A percentile compares a stretch with the other conserved stretches of the same genome.
Conservation (phyloP, 2,329 filamentous ascomycete species). For the Alternaria novae-zelandiae region DNA sequence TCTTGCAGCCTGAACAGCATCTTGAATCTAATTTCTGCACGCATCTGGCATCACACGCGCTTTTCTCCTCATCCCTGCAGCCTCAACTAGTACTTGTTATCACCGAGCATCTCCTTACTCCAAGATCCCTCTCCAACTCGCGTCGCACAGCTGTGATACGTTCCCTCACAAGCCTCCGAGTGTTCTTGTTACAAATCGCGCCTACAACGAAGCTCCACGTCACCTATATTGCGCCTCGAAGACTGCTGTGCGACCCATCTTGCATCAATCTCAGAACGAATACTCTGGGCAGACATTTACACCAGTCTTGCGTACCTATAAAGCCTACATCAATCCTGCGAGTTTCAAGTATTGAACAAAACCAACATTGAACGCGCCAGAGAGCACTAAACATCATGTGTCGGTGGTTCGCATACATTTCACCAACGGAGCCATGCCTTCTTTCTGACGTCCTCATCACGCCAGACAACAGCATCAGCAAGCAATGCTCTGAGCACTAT, state of each 20-base stretch:
- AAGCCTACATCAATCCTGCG: not conserved
- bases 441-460: constrained; percentile 62
- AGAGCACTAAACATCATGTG: constrained; percentile 43
- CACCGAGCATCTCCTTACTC: not conserved
- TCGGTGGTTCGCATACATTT: constrained; percentile 65
- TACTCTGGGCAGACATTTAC: not conserved
- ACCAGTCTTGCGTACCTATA: not conserved
- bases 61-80: not conserved
- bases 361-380: not conserved
- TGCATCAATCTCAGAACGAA: not conserved
- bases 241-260: not conserved
- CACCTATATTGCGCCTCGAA: not conserved
- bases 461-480: constrained; percentile 46
- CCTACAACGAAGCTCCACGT: constrained; percentile 10
- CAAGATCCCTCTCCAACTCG: not conserved
- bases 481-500: constrained; percentile 57
- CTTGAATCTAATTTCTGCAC: not conserved
- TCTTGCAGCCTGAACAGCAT: not conserved
- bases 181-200: not conserved
- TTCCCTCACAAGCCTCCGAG: not conserved
- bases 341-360: not conserved
- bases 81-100: not conserved
- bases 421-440: constrained; percentile 59
- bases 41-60: not conserved
- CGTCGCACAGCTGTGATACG: not conserved